These are phyloP conservation scores for Pseudocercospora vitis DNA, from an alignment of 2,329 filamentous ascomycete genomes.

Conservation along the genomic window DNA sequence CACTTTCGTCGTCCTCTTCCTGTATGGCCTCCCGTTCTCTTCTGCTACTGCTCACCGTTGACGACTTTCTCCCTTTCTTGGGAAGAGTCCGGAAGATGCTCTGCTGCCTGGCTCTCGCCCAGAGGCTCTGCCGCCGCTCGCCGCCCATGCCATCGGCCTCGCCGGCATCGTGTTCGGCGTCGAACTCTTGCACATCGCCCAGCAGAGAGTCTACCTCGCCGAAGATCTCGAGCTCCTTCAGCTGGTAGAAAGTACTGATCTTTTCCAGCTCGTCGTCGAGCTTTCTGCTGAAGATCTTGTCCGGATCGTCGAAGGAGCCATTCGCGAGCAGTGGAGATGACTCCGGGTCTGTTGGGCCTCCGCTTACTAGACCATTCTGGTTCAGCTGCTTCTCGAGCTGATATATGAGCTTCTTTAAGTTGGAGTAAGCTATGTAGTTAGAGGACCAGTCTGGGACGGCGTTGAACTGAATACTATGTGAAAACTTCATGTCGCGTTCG, in stretches of 20 bases:
- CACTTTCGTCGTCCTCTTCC: constrained; percentile 50
- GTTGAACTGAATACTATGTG: constrained; percentile 98
- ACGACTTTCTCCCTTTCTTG: constrained; percentile 46
- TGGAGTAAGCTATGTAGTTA: constrained; percentile 97
- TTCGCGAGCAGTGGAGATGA: constrained; percentile 73
- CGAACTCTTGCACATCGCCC: constrained; percentile 68
- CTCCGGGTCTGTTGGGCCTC: constrained; percentile 66
- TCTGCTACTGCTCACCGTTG: constrained; percentile 41
- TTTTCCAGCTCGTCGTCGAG: constrained; percentile 91
- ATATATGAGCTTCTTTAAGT: constrained; percentile 98
- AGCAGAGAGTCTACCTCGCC: constrained; percentile 77
- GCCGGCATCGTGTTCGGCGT: constrained; percentile 52
- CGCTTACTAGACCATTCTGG: constrained; percentile 43
- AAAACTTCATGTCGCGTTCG: constrained; percentile 97
- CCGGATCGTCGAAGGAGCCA: constrained; percentile 62
- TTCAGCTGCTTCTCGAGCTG: constrained; percentile 83
- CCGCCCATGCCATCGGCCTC: constrained; percentile 34
- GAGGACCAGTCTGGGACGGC: constrained; percentile 99
- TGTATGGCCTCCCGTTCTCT: constrained; percentile 51
- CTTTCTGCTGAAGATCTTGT: constrained; percentile 75
- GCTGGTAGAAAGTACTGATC: constrained; percentile 83
- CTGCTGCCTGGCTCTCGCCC: constrained; percentile 37
- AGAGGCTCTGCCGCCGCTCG: constrained; percentile 35
- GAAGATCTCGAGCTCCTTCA: constrained; percentile 86
- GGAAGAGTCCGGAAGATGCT: constrained; percentile 56